Evolutionary conservation across 306 rosid genomes (phyloP).

Genomic region (Citrullus mucosospermus): DNA sequence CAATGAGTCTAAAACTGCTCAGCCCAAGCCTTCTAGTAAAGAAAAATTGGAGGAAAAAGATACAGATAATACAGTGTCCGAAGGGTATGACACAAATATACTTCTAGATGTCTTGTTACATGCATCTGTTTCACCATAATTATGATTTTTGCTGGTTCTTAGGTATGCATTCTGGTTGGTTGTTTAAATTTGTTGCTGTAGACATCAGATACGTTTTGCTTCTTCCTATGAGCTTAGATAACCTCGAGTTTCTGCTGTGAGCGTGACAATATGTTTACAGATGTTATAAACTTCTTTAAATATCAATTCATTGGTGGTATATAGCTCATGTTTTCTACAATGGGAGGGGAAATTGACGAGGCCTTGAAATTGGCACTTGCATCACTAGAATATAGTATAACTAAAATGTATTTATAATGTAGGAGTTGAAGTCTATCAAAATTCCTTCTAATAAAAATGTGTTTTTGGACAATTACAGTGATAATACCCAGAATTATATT

Average conservation of each 20-base stretch:
- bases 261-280: neutral
- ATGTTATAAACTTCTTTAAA: neutral
- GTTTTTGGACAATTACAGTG: neutral
- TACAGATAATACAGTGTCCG: constrained; percentile 17
- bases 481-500: neutral
- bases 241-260: neutral
- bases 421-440: neutral
- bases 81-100: constrained; percentile 31
- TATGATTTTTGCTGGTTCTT: neutral
- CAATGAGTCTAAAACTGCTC: constrained; percentile 15
- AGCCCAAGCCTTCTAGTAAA: constrained; percentile 33
- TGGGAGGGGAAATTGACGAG: neutral
- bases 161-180: neutral
- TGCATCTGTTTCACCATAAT: neutral
- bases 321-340: neutral
- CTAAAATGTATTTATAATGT: neutral
- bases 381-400: neutral
- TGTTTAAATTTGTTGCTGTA: neutral
- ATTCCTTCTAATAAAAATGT: neutral
- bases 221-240: neutral
- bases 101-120: neutral
- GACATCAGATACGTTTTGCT: neutral
- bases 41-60: constrained; percentile 26
- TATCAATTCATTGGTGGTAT: neutral
- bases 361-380: neutral